Percentiles rank a stretch among this genome's conserved stretches.
Evolutionary conservation across 176 grass and related monocot species (phyloP).

Genomic region (Zoysia pacifica): DNA sequence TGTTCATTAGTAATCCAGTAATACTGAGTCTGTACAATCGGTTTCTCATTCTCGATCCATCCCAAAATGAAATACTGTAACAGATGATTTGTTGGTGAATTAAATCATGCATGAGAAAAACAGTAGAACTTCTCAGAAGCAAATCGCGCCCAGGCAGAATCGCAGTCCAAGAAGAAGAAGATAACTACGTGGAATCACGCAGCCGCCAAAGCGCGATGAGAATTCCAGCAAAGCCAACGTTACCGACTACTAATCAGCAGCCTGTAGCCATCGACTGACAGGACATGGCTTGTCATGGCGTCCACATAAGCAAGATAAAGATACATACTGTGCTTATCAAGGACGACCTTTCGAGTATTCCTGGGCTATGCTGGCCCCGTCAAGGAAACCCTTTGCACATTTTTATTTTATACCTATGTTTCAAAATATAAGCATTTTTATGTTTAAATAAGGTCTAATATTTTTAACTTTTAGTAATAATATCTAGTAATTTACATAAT

Average conservation of each 20-base stretch:
- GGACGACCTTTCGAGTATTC: constrained; percentile 17
- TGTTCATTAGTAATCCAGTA: no score
- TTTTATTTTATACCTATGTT: no score
- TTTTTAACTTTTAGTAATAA: no score
- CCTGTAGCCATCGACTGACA: no score
- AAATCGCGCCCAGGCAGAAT: background rate
- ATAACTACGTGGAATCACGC: constrained; percentile 16
- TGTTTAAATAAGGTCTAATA: no score
- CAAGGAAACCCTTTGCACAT: background rate
- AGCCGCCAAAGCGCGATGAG: constrained; percentile 23
- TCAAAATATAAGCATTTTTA: no score
- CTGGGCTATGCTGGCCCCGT: background rate
- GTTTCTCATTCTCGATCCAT: no score
- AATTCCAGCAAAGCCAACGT: constrained; percentile 36
- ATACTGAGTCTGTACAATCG: background rate
- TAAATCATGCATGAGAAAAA: background rate
- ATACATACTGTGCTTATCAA: constrained; percentile 25
- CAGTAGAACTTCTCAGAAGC: background rate
- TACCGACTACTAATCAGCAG: no score
- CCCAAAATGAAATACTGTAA: no score
- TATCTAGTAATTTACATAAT: no score
- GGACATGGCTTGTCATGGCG: no score
- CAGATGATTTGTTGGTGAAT: background rate
- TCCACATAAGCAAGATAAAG: no score
- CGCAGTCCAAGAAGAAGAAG: constrained; percentile 25